Evolutionary conservation across 192 early-diverging fungal genomes (phyloP), one percentile per base, ranked within the genome.

Genomic region (Ramicandelaber brevisporus): DNA sequence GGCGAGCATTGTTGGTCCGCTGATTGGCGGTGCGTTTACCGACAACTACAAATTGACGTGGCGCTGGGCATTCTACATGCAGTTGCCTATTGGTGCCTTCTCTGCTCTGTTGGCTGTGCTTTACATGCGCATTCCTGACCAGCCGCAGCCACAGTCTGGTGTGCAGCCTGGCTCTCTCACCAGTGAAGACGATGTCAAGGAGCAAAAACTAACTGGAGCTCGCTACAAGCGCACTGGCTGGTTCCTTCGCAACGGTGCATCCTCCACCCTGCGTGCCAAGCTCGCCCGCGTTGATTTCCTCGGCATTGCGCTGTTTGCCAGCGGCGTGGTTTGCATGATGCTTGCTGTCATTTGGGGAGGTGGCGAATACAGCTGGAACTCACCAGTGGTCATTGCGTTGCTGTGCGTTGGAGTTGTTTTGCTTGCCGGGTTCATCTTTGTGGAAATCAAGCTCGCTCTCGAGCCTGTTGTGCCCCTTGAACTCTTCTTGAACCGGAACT

Each of bases 311-410:
- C 22, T 70, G n/a, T 38, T 78, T 20, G 48, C 72, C 25, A 36
- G 46, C 28, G 61, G 57, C 17, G 40, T 64, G 4, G 46, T 70
- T n/a, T 33, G 48, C 17, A 29, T 85, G 18, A 46, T 83, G 21
- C 36, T 76, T 25, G 70, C 73, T 4, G 41, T 89, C 1, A 66
- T 72, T 44, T 61, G 64, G 44, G 82, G 74, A 28, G 84, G 80
- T 9, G 52, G 46, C 31, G 27, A 48, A n/a, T 74, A 62, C 33
- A 37, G 44, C 0, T 88, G 80, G 80, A 53, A 46, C 14, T 53
- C 57, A 2, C 44, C 58, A 1, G 29, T 55, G 3, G 48, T 72
- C 14, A 59, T 67, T 29, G 33, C 29, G 2, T 24, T 39, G 6
- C 37, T 50, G 15, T 30, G 44, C 6, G 37, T 68, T 21, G 68